Evolutionary conservation across 345 rosid genomes (phyloP).

Genomic region (Arabidopsis arenosa): DNA sequence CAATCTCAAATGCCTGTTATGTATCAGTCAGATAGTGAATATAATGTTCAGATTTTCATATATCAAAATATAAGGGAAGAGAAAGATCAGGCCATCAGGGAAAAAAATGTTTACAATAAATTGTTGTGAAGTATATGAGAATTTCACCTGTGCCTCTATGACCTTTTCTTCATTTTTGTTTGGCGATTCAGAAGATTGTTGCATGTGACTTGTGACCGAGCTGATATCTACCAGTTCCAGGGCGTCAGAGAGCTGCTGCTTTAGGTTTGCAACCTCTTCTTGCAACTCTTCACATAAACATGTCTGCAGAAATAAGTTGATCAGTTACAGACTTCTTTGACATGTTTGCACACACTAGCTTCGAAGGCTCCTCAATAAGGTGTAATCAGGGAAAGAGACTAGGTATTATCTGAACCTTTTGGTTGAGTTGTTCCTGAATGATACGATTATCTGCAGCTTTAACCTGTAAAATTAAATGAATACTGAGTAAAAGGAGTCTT

Average conservation of each 20-base stretch:
- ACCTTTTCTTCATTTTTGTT: conserved; percentile 27
- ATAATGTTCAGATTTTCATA: conserved; percentile 21
- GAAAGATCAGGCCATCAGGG: conserved; percentile 3
- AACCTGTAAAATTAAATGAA: conserved; percentile 57
- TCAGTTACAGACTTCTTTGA: conserved; percentile 35
- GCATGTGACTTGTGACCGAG: conserved; percentile 30
- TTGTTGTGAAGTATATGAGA: conserved; percentile 39
- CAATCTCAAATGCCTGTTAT: conserved; percentile 67
- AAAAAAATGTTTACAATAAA: not conserved
- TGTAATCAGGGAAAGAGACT: not conserved
- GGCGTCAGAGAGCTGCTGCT: conserved; percentile 81
- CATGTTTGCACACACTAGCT: conserved; percentile 25
- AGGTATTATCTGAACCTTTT: conserved; percentile 63
- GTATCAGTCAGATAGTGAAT: conserved; percentile 25
- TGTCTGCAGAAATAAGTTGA: conserved; percentile 54
- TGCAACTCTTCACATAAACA: conserved; percentile 75
- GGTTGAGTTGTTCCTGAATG: conserved; percentile 90
- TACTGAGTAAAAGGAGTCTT: not conserved
- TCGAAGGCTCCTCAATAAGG: conserved; percentile 14
- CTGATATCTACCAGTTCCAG: conserved; percentile 50
- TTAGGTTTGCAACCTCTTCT: conserved; percentile 69
- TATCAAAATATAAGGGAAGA: not conserved
- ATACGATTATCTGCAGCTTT: conserved; percentile 92
- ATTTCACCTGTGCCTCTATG: conserved; percentile 36
- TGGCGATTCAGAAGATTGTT: conserved; percentile 29